These are phyloP conservation scores for Candida boidinii DNA, from an alignment of 805 yeast species.

Conservation along the genomic window DNA sequence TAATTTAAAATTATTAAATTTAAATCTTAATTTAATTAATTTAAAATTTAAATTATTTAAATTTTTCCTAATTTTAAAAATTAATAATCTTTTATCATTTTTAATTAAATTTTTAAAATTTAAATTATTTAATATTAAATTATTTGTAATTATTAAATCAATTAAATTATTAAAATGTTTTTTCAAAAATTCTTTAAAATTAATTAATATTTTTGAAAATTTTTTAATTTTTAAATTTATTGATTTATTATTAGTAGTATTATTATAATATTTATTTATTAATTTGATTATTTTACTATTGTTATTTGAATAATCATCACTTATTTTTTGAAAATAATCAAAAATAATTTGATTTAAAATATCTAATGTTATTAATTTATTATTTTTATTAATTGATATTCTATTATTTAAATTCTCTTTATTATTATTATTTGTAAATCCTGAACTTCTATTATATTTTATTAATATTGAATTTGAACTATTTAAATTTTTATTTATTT, in stretches of 20 bases:
- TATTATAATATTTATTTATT: no score
- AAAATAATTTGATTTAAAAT: slow-evolving; percentile 22
- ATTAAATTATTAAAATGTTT: slow-evolving; percentile 23
- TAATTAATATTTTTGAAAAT: slow-evolving; percentile 3
- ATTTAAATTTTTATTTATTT: no score
- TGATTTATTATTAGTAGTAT: no score
- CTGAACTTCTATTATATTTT: slow-evolving; percentile 3
- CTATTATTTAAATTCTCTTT: no score
- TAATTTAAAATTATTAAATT: slow-evolving; percentile 6
- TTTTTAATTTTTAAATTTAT: no score
- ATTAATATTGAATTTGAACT: no score
- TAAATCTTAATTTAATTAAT: slow-evolving; percentile 12
- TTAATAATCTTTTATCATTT: slow-evolving; percentile 18
- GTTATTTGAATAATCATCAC: slow-evolving; percentile 9
- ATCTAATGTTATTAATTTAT: slow-evolving; percentile 23
- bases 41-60: slow-evolving; percentile 14
- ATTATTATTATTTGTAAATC: no score
- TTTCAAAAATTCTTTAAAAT: slow-evolving; percentile 15
- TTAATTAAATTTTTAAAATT: slow-evolving; percentile 20
- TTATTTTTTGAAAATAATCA: slow-evolving; percentile 19
- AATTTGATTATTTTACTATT: slow-evolving; percentile 3
- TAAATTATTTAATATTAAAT: slow-evolving; percentile 22
- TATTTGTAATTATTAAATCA: slow-evolving; percentile 28
- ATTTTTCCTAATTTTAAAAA: slow-evolving; percentile 20
- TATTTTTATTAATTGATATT: no score